Conservation (phyloP, 75 land plant species). For the Cupressus sempervirens region DNA sequence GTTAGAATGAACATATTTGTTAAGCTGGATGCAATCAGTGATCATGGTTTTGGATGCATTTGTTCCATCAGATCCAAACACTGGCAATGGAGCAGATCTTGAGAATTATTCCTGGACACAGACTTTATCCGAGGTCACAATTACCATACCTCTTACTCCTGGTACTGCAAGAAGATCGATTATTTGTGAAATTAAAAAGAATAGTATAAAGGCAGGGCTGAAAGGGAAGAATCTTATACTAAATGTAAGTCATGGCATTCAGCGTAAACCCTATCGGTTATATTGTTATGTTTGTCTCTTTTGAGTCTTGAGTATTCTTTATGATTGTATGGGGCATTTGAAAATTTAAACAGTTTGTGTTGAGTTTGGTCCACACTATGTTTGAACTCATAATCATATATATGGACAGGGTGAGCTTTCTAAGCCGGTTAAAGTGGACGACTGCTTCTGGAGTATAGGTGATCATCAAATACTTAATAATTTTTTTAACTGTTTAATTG, state of each 20-base stretch:
- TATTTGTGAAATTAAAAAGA: constrained; percentile 85
- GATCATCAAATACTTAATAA: neutral
- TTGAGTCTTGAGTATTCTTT: neutral
- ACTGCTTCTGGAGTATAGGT: constrained; percentile 96
- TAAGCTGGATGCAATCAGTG: constrained; percentile 1
- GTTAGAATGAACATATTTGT: neutral
- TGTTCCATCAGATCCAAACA: constrained; percentile 52
- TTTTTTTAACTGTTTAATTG: neutral
- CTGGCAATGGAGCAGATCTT: constrained; percentile 82
- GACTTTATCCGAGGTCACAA: constrained; percentile 64
- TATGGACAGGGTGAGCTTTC: constrained; percentile 70
- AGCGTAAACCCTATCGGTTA: neutral
- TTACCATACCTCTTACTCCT: constrained; percentile 61
- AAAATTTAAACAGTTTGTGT: neutral
- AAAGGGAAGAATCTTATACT: constrained; percentile 83
- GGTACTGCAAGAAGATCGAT: constrained; percentile 73
- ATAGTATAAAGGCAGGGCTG: constrained; percentile 71
- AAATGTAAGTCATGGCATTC: constrained; percentile 37
- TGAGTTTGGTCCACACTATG: neutral
- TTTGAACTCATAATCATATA: neutral
- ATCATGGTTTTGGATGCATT: constrained; percentile 1
- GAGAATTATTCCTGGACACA: constrained; percentile 91
- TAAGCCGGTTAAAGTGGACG: constrained; percentile 66
- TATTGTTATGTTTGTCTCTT: neutral
- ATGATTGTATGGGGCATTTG: neutral